These are phyloP conservation scores for Aspergillus panamensis DNA, from an alignment of 495 filamentous ascomycete species.

Conservation along the genomic window DNA sequence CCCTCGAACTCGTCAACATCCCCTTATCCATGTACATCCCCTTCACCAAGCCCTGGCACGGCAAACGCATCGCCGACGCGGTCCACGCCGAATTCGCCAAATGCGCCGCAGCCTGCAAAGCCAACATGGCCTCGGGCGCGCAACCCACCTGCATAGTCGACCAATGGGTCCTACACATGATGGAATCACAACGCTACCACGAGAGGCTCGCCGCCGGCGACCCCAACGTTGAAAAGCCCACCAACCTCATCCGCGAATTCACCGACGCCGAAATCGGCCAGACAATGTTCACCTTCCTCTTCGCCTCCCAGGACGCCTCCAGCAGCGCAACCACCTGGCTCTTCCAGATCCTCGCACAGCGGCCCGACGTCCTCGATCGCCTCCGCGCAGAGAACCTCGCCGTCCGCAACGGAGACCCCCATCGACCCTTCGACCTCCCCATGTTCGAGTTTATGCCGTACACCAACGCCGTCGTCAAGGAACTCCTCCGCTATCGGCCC, in stretches of 20 bases:
- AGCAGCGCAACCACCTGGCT: slow-evolving; percentile 88
- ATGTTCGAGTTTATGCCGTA: slow-evolving; percentile 84
- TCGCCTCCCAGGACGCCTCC: slow-evolving; percentile 93
- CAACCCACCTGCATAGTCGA: slow-evolving; percentile 84
- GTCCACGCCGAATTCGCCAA: slow-evolving; percentile 79
- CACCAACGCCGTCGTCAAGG: slow-evolving; percentile 83
- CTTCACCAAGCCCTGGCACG: slow-evolving; percentile 91
- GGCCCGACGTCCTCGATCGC: slow-evolving; percentile 77
- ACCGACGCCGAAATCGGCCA: slow-evolving; percentile 84
- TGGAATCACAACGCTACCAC: slow-evolving; percentile 69
- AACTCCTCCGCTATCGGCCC: slow-evolving; percentile 87
- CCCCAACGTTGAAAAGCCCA: slow-evolving; percentile 66
- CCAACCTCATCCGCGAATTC: slow-evolving; percentile 75
- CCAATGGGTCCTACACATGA: slow-evolving; percentile 78
- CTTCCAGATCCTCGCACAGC: slow-evolving; percentile 85
- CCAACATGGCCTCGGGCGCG: slow-evolving; percentile 79
- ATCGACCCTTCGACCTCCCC: slow-evolving; percentile 65
- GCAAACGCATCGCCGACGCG: slow-evolving; percentile 82
- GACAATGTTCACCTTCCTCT: slow-evolving; percentile 93
- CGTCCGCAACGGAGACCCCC: slow-evolving; percentile 66
- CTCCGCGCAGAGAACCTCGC: slow-evolving; percentile 80
- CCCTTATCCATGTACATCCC: slow-evolving; percentile 77
- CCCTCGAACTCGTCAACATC: slow-evolving; percentile 93
- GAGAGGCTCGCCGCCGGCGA: slow-evolving; percentile 63
- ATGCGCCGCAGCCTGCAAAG: slow-evolving; percentile 83